Evolutionary conservation across 306 rosid genomes (phyloP).

Genomic region (Vigna hirtella): DNA sequence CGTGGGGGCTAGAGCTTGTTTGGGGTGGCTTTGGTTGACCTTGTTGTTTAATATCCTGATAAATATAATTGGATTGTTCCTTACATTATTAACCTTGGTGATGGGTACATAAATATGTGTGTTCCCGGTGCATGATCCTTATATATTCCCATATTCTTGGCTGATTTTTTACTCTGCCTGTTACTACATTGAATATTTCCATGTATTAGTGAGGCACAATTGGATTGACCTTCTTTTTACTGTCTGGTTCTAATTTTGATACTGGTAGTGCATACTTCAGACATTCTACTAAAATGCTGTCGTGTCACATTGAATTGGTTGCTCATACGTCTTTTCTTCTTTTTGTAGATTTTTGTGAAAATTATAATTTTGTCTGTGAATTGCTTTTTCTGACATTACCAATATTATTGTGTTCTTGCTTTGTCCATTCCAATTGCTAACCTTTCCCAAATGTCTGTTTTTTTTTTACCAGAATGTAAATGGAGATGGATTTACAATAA

Average conservation of each 20-base stretch:
- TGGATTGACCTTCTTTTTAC: constrained; percentile 29
- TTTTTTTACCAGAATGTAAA: constrained; percentile 55
- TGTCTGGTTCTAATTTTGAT: constrained; percentile 17
- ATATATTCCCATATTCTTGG: constrained; percentile 16
- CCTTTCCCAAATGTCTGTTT: constrained; percentile 1
- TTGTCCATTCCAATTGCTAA: constrained; percentile 28
- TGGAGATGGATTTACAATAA: constrained; percentile 87
- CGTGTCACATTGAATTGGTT: constrained; percentile 15
- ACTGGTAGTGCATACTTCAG: constrained; percentile 8
- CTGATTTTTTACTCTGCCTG: constrained; percentile 10
- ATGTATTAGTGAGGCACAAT: constrained; percentile 15
- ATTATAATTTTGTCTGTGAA: constrained; percentile 14
- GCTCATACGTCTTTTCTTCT: constrained; percentile 1
- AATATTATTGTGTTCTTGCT: neutral
- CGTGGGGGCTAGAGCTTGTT: constrained; percentile 9
- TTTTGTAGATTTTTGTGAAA: constrained; percentile 19
- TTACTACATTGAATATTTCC: constrained; percentile 23
- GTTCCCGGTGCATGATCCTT: constrained; percentile 12
- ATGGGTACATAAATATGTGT: neutral
- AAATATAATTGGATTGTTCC: constrained; percentile 19
- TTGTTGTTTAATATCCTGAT: constrained; percentile 6
- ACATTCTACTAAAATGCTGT: constrained; percentile 22
- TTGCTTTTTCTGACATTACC: constrained; percentile 23
- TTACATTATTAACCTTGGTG: neutral
- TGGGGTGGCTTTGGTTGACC: constrained; percentile 10